These are phyloP conservation scores for Lojkania enalia DNA, from an alignment of 2,329 filamentous ascomycete species.

Conservation along the genomic window DNA sequence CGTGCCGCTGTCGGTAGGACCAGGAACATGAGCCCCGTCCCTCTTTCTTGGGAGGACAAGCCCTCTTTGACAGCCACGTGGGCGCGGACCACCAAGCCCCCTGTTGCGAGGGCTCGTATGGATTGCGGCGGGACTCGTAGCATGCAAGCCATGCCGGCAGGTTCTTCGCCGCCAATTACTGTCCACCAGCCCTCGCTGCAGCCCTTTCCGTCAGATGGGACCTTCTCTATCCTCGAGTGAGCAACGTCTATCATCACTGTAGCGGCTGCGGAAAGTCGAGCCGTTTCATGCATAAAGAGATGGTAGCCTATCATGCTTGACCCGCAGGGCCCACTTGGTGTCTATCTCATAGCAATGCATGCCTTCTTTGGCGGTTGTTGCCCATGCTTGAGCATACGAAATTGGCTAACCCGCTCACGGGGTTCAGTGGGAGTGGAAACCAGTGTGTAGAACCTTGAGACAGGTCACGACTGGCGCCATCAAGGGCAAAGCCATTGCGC, in stretches of 20 bases:
- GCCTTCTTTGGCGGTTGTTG: constrained; percentile 11
- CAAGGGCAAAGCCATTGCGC: too few species aligned
- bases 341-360: constrained; percentile 12
- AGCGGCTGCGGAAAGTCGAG: constrained; percentile 12
- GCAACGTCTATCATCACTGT: too few species aligned
- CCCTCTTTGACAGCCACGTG: constrained; percentile 13
- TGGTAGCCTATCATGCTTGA: constrained; percentile 12
- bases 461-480: too few species aligned
- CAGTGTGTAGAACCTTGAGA: too few species aligned
- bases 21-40: constrained; percentile 10
- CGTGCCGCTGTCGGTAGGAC: constrained; percentile 8
- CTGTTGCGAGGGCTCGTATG: background rate
- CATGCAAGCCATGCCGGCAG: constrained; percentile 6
- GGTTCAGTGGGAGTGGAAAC: too few species aligned
- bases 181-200: constrained; percentile 5
- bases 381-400: too few species aligned
- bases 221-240: too few species aligned
- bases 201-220: constrained; percentile 5
- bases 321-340: constrained; percentile 8
- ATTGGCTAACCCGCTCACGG: too few species aligned
- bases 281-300: constrained; percentile 11
- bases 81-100: background rate
- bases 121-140: constrained; percentile 3
- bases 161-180: constrained; percentile 7
- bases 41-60: constrained; percentile 12